Evolutionary conservation across 768 basidiomycete genomes (phyloP), one percentile per base, ranked within the genome.

Genomic region (Coprinellus micaceus): DNA sequence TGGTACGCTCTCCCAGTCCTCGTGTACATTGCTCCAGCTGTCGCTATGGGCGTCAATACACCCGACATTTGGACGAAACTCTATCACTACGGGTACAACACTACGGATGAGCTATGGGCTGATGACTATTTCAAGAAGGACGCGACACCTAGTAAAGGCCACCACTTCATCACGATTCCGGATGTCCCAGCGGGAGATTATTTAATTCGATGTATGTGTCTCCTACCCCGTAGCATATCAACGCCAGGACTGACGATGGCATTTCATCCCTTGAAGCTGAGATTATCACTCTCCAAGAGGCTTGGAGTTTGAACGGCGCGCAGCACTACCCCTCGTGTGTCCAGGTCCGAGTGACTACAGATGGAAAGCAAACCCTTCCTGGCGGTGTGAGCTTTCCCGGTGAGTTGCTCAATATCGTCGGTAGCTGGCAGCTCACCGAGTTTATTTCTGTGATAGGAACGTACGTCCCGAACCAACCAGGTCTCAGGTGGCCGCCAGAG

Each of bases 261-360:
- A 33, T 33, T 33, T 33, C 33, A 60, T 78, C 71, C 62, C 66
- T 29, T 19, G 41, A 26, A 58, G 73, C 68, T 15, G 69, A 58
- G 11, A 57, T 61, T 29, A 56, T 61, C 40, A 58, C 60, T 19
- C 53, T 63, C n/a, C 62, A 63, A 45, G 60, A 61, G 30, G 63
- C 59, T 15, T 37, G 58, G 9, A 51, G 43, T 21, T 57, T 65
- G 22, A 68, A 74, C 17, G 75, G 74, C 12, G 75, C 76, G 17
- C 75, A 76, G 67, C 67, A 69, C 62, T 75, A 74, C 66, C 73
- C 74, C 66, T 72, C 70, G 15, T 77, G 75, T 67, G 74, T 61
- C 61, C 75, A 76, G 60, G 59, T 76, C 59, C 66, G 61, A 48
- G 69, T 77, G 29, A 72, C 67, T 10, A 59, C 57, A 1, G 41